Conservation (phyloP, 2,329 filamentous ascomycete species). For the Alternaria brassicae region DNA sequence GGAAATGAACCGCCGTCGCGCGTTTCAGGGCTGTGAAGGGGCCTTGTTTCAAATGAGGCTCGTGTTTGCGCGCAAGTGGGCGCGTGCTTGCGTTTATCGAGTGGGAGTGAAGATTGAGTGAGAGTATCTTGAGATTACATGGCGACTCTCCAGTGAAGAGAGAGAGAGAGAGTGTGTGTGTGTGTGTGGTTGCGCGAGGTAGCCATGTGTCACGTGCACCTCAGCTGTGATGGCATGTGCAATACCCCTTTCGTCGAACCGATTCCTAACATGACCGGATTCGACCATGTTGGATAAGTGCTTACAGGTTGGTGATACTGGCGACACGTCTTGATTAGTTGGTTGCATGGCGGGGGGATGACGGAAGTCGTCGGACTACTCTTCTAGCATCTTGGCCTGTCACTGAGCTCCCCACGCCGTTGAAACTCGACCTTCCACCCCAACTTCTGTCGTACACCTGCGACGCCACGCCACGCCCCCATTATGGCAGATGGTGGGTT, state of each 20-base stretch:
- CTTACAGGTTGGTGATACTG: background rate
- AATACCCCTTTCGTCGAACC: slow-evolving; percentile 2
- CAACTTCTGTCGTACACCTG: background rate
- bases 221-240: background rate
- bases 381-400: background rate
- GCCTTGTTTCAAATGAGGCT: slow-evolving; percentile 38
- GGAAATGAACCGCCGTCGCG: slow-evolving; percentile 39
- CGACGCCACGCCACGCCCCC: background rate
- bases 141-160: background rate
- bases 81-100: slow-evolving; percentile 1
- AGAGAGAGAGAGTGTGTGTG: background rate
- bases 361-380: too few relatives aligned
- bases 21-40: slow-evolving; percentile 44
- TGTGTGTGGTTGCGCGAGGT: slow-evolving; percentile 1
- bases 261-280: background rate
- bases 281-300: background rate
- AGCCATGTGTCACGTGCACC: slow-evolving; percentile 6
- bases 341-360: too few relatives aligned
- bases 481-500: slow-evolving; percentile 38
- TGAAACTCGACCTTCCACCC: slow-evolving; percentile 3
- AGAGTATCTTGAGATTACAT: slow-evolving; percentile 3
- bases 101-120: background rate
- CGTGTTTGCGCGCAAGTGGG: slow-evolving; percentile 1
- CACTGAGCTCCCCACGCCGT: background rate
- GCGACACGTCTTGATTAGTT: too few relatives aligned